A percentile compares a stretch with the other conserved stretches of the same genome.
These are phyloP conservation scores for Grosmannia huntii DNA, from an alignment of 2,329 filamentous ascomycete species.

Conservation along the genomic window DNA sequence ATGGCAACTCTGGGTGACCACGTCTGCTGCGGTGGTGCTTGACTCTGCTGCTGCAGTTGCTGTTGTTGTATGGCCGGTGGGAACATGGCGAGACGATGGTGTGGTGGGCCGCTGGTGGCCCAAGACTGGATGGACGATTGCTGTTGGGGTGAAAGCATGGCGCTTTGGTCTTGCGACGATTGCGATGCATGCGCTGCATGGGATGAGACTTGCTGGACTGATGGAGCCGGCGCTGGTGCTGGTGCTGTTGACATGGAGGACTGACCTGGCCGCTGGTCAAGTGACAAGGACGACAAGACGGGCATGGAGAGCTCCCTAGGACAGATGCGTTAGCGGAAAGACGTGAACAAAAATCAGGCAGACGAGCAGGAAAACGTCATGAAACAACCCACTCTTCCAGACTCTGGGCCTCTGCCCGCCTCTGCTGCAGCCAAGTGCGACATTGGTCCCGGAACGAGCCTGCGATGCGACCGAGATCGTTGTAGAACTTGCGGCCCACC, in stretches of 20 bases:
- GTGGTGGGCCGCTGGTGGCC: constrained; percentile 36
- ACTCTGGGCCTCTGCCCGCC: constrained; percentile 66
- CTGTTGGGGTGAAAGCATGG: constrained; percentile 29
- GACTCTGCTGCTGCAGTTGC: constrained; percentile 2
- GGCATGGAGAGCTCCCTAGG: constrained; percentile 39
- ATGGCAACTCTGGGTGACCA: constrained; percentile 79
- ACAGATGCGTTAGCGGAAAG: constrained; percentile 6
- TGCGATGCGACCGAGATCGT: constrained; percentile 82
- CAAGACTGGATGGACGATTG: constrained; percentile 36
- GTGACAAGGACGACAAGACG: constrained; percentile 30
- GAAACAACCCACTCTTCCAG: constrained; percentile 62
- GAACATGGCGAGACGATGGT: constrained; percentile 33
- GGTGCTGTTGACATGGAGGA: constrained; percentile 11
- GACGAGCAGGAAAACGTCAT: not conserved
- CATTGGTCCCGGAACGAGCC: constrained; percentile 66
- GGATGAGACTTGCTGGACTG: not conserved
- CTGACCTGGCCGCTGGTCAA: constrained; percentile 18
- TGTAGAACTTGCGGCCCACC: constrained; percentile 90
- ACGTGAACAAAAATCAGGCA: not conserved
- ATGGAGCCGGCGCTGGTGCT: not conserved
- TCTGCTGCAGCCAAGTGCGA: constrained; percentile 65
- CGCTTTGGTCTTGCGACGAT: constrained; percentile 9
- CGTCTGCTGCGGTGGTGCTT: constrained; percentile 24
- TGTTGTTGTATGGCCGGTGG: constrained; percentile 1
- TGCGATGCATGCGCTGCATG: not conserved